Percentiles rank a stretch among this genome's conserved stretches.
These are phyloP conservation scores for Neurospora sp. DNA, from an alignment of 495 filamentous ascomycete species.

Conservation along the genomic window DNA sequence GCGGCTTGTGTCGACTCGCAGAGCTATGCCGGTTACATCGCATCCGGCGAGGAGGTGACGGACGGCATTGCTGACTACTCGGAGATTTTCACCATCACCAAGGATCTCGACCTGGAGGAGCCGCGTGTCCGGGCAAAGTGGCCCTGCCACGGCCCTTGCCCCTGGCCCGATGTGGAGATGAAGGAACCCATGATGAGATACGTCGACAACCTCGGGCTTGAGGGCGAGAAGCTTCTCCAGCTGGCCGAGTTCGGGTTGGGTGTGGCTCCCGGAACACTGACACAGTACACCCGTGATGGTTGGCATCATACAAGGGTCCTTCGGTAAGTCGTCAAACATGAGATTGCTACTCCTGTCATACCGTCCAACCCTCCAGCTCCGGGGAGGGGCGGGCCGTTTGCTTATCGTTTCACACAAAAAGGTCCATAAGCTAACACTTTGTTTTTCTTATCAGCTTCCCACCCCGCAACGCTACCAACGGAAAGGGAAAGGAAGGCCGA, in stretches of 20 bases:
- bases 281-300: constrained; percentile 29
- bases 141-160: constrained; percentile 38
- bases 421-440: neutral
- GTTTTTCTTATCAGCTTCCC: constrained; percentile 23
- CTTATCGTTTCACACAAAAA: neutral
- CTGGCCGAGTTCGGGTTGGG: constrained; percentile 29
- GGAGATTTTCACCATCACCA: constrained; percentile 39
- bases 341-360: neutral
- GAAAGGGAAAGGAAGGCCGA: constrained; percentile 33
- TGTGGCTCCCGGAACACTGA: constrained; percentile 18
- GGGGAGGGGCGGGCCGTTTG: neutral
- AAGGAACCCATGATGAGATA: constrained; percentile 22
- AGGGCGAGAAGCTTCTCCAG: constrained; percentile 30
- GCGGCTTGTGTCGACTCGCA: constrained; percentile 32
- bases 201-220: constrained; percentile 19
- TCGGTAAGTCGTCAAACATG: constrained; percentile 13
- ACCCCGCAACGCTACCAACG: constrained; percentile 28
- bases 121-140: constrained; percentile 27
- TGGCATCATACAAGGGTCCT: constrained; percentile 39
- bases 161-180: constrained; percentile 32
- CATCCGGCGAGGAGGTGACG: constrained; percentile 40
- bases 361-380: neutral
- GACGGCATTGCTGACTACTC: constrained; percentile 37
- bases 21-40: constrained; percentile 38
- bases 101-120: constrained; percentile 28